Conservation (phyloP, 495 filamentous ascomycete species). For the Talaromyces borbonicus region DNA sequence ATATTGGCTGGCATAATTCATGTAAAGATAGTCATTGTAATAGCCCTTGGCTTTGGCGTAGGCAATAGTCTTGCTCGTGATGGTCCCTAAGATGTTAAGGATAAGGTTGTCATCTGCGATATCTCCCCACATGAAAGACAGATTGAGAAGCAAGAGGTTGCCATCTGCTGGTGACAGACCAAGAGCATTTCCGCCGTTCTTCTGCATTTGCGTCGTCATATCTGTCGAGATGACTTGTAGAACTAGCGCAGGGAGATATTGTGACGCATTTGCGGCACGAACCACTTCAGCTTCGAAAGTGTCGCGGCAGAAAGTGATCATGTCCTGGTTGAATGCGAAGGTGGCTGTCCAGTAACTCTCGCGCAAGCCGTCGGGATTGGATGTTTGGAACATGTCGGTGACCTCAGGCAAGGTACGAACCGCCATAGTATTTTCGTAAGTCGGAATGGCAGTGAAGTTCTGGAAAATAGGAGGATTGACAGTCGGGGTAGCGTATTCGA, state of each 20-base stretch:
- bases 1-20: constrained; percentile 38
- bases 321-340: constrained; percentile 22
- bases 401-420: constrained; percentile 36
- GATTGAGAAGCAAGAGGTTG: constrained; percentile 28
- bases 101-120: constrained; percentile 21
- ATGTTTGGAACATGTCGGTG: constrained; percentile 28
- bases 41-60: constrained; percentile 31
- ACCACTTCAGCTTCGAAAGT: constrained; percentile 26
- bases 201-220: constrained; percentile 28
- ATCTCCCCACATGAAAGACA: constrained; percentile 26
- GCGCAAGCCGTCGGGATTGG: constrained; percentile 33
- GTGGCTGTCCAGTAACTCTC: constrained; percentile 37
- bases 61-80: constrained; percentile 5
- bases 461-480: constrained; percentile 32
- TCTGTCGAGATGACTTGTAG: constrained; percentile 38
- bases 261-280: constrained; percentile 24
- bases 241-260: constrained; percentile 32
- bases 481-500: constrained; percentile 31
- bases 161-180: constrained; percentile 32
- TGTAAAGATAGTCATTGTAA: constrained; percentile 46
- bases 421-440: constrained; percentile 24
- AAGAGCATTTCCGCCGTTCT: constrained; percentile 43
- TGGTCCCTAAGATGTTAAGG: constrained; percentile 2
- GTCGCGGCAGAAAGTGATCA: constrained; percentile 25
- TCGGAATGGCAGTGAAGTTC: constrained; percentile 27